Evolutionary conservation across 75 land plant genomes (phyloP), one percentile per base, ranked within the genome.

Genomic region (Pinus tabuliformis): DNA sequence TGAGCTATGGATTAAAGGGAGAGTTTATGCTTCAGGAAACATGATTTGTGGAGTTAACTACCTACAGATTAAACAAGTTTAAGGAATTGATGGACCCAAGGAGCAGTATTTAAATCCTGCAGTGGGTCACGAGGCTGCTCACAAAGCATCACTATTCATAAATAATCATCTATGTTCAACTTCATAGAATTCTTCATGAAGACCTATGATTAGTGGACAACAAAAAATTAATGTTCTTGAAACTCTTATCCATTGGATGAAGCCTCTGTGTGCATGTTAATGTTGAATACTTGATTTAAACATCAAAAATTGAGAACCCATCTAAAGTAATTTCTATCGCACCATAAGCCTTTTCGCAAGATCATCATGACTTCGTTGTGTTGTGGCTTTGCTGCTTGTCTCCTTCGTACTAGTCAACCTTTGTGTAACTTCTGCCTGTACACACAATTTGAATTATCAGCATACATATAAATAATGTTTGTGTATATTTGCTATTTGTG

Each of bases 291-390:
- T 66, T 36, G 20, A 62, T 66, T 66, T 66, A 17, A 17, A 68
- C 20, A 13, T 6, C 37, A 78, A 58, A 30, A 12, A 28, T n/a
- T 39, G 22, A 42, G 22, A 30, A 28, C 59, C 33, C 22, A 52
- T 54, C 14, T 15, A 59, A 42, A 2, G 70, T 18, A 57, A 56
- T 24, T 73, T 14, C 17, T 22, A 49, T 26, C 54, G 33, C 37
- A 95, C 99, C 98, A 95, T 90, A 79, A 97, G 95, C 77, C 89
- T 94, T 76, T 79, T 92, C 18, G 99, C 98, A 75, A 97, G 94
- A 86, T 97, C 98, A 78, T 94, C 93, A 86, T 97, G 99, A 58
- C 81, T 90, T 7, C 85, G 90, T 58, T 81, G 61, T 11, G 64
- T 77, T 64, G 89, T 83, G 75, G 85, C 61, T 37, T 76, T 80